These are phyloP conservation scores for Cordyceps fumosorosea DNA, from an alignment of 2,329 filamentous ascomycete genomes.

Conservation along the genomic window DNA sequence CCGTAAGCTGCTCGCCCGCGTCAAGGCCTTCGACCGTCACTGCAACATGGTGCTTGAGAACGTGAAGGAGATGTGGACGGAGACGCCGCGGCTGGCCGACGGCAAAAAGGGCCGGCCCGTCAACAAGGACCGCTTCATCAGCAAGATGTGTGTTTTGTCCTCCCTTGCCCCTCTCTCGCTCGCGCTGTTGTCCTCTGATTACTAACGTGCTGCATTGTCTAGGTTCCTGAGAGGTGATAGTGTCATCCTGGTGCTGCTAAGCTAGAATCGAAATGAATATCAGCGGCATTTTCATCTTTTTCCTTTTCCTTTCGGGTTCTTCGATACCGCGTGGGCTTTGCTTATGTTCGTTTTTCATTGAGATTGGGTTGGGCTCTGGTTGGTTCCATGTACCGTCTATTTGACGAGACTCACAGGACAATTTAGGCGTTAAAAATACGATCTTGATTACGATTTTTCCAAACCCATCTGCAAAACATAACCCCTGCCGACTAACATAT, in stretches of 20 bases:
- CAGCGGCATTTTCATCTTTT: conserved; percentile 15
- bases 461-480: no score
- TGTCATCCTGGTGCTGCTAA: conserved; percentile 79
- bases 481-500: background rate
- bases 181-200: background rate
- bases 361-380: conserved; percentile 14
- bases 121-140: conserved; percentile 97
- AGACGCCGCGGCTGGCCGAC: conserved; percentile 73
- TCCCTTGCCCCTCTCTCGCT: background rate
- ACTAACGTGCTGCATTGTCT: background rate
- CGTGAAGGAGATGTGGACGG: conserved; percentile 97
- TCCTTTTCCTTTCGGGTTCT: conserved; percentile 4
- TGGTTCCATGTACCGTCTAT: conserved; percentile 24
- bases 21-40: conserved; percentile 97
- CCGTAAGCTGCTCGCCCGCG: conserved; percentile 90
- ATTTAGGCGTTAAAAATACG: conserved; percentile 31
- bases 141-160: conserved; percentile 70
- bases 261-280: conserved; percentile 37
- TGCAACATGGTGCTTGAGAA: conserved; percentile 99
- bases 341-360: conserved; percentile 4
- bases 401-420: conserved; percentile 26
- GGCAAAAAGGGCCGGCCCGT: conserved; percentile 86
- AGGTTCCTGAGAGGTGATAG: conserved; percentile 85
- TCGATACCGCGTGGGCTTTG: conserved; percentile 8
- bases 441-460: conserved; percentile 1